Conservation (phyloP, 192 early-diverging fungal genomes). For the Podila epigama region DNA sequence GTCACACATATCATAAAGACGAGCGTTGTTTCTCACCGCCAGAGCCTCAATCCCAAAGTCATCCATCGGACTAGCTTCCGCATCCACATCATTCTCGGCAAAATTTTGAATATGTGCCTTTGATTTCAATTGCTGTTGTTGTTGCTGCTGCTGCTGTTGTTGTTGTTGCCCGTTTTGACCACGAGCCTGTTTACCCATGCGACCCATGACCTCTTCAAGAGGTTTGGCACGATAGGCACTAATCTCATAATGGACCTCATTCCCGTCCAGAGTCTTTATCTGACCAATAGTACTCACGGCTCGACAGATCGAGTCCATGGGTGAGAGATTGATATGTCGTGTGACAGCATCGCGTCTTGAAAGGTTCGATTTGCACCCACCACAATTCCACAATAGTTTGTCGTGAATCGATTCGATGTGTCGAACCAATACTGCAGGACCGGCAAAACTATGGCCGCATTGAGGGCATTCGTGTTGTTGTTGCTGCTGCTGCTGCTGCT, state of each 20-base stretch:
- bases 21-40: background rate
- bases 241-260: constrained; percentile 23
- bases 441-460: constrained; percentile 30
- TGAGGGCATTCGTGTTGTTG: constrained; percentile 20
- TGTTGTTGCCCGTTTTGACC: constrained; percentile 1
- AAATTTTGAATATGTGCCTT: too few relatives aligned
- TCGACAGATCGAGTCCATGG: constrained; percentile 46
- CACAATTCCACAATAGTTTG: constrained; percentile 44
- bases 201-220: constrained; percentile 33
- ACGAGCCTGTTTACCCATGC: constrained; percentile 33
- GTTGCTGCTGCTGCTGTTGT: background rate
- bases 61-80: background rate
- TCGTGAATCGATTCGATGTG: constrained; percentile 47
- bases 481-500: background rate
- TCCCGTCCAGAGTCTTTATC: constrained; percentile 37
- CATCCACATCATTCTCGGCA: background rate
- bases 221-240: constrained; percentile 29
- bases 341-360: constrained; percentile 43
- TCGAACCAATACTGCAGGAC: constrained; percentile 32
- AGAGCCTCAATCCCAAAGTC: background rate
- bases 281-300: constrained; percentile 38
- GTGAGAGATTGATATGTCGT: constrained; percentile 41
- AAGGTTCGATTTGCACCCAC: constrained; percentile 43
- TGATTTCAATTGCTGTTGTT: too few relatives aligned
- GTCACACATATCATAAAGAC: too few relatives aligned